Conservation (phyloP, 169 alveolate species). For the Cryptosporidium meleagridis region DNA sequence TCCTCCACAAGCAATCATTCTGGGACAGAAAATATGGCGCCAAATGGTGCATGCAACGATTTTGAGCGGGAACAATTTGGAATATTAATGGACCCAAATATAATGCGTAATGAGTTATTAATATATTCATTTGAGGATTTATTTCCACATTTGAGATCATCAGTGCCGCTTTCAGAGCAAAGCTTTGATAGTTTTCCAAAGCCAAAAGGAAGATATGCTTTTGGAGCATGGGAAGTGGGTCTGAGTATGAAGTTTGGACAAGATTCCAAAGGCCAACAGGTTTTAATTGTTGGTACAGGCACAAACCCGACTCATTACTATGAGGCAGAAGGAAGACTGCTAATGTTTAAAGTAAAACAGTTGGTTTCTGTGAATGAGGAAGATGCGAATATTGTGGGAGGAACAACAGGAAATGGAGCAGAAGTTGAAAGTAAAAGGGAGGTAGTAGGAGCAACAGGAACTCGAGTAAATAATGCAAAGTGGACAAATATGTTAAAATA, state of each 20-base stretch:
- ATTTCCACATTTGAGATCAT: slow-evolving; percentile 14
- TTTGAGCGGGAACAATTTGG: slow-evolving; percentile 41
- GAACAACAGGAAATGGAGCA: too few relatives aligned
- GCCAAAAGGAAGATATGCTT: slow-evolving; percentile 49
- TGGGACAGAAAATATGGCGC: not conserved
- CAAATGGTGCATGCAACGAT: not conserved
- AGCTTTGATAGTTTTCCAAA: slow-evolving; percentile 20
- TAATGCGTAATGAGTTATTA: slow-evolving; percentile 37
- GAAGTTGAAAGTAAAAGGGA: not conserved
- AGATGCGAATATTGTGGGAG: not conserved
- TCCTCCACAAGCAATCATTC: not conserved
- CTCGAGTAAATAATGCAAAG: not conserved
- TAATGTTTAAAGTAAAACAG: slow-evolving; percentile 42
- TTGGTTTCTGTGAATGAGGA: slow-evolving; percentile 19
- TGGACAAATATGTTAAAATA: slow-evolving; percentile 46
- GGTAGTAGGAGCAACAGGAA: not conserved
- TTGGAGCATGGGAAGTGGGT: slow-evolving; percentile 74
- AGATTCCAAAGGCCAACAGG: slow-evolving; percentile 57
- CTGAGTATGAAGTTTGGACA: slow-evolving; percentile 45
- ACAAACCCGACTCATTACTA: slow-evolving; percentile 66
- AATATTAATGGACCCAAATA: not conserved
- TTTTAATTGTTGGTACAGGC: slow-evolving; percentile 63
- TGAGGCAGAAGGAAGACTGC: slow-evolving; percentile 67
- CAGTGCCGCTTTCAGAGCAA: not conserved
- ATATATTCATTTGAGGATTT: slow-evolving; percentile 49